Evolutionary conservation across 2,329 filamentous ascomycete genomes (phyloP).

Genomic region (Dactylellina haptotyla): DNA sequence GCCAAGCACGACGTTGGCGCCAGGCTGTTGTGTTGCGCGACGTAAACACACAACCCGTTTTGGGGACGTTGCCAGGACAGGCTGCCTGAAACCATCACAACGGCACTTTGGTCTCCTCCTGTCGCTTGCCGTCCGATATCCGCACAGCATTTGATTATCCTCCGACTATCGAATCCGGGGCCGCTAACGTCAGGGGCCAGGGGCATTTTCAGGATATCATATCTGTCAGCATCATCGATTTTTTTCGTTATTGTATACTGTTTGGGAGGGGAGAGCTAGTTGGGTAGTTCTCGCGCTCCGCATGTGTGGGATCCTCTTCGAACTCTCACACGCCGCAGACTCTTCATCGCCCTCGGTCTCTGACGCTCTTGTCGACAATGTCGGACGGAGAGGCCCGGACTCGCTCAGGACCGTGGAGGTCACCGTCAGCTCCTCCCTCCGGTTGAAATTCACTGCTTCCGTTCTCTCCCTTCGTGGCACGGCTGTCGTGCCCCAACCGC

Average conservation of each 20-base stretch:
- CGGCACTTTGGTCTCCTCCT: conserved; percentile 18
- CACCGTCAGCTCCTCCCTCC: conserved; percentile 51
- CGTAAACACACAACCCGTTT: conserved; percentile 49
- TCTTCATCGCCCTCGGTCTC: conserved; percentile 26
- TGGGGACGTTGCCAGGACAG: conserved; percentile 40
- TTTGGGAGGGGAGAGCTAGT: neutral
- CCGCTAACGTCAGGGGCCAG: conserved; percentile 27
- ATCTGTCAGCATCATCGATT: too few species aligned
- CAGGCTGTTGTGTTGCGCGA: conserved; percentile 28
- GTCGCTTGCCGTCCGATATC: conserved; percentile 25
- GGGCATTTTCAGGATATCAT: neutral
- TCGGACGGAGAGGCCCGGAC: conserved; percentile 57
- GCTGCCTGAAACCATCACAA: conserved; percentile 29
- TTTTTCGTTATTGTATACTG: neutral
- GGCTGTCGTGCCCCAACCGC: conserved; percentile 76
- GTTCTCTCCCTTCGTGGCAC: conserved; percentile 89
- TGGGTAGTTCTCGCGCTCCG: neutral
- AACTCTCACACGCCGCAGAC: conserved; percentile 41
- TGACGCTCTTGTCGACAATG: conserved; percentile 50
- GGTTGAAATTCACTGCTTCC: conserved; percentile 77
- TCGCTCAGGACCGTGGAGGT: conserved; percentile 62
- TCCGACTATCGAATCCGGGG: conserved; percentile 35
- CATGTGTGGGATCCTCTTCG: conserved; percentile 58
- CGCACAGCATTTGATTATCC: conserved; percentile 19
- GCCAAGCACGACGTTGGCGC: conserved; percentile 6